These are phyloP conservation scores for Hyaloperonospora brassicae DNA, from an alignment of 352 stramenopile species.

Conservation along the genomic window DNA sequence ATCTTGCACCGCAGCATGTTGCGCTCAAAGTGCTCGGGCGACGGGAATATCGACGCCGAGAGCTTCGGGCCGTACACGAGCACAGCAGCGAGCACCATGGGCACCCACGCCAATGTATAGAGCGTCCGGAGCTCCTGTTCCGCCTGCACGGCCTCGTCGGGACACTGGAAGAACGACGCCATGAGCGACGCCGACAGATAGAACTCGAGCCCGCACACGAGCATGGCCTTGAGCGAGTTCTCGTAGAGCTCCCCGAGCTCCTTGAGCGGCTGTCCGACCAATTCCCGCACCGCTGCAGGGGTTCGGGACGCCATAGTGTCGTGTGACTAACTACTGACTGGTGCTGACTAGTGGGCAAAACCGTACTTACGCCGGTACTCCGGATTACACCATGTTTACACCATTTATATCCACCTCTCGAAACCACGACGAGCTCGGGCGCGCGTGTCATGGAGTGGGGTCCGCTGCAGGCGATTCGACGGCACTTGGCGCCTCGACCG, in stretches of 20 bases:
- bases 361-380: no score
- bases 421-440: no score
- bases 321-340: no score
- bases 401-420: no score
- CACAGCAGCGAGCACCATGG: conserved; percentile 31
- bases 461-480: conserved; percentile 41
- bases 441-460: conserved; percentile 36
- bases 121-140: conserved; percentile 67
- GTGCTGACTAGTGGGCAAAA: no score
- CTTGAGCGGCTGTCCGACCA: conserved; percentile 34
- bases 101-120: conserved; percentile 55
- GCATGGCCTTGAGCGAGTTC: conserved; percentile 53
- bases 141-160: conserved; percentile 35
- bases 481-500: conserved; percentile 34
- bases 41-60: conserved; percentile 30
- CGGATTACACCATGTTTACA: no score
- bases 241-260: conserved; percentile 35
- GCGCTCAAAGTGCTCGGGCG: conserved; percentile 50
- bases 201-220: conserved; percentile 55
- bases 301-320: conserved; percentile 7
- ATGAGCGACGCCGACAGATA: conserved; percentile 65
- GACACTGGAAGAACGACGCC: conserved; percentile 64
- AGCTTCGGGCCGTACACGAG: conserved; percentile 55
- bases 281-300: conserved; percentile 15
- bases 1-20: conserved; percentile 69